These are phyloP conservation scores for Fusarium coffeatum DNA, from an alignment of 2,329 filamentous ascomycete genomes.

Conservation along the genomic window DNA sequence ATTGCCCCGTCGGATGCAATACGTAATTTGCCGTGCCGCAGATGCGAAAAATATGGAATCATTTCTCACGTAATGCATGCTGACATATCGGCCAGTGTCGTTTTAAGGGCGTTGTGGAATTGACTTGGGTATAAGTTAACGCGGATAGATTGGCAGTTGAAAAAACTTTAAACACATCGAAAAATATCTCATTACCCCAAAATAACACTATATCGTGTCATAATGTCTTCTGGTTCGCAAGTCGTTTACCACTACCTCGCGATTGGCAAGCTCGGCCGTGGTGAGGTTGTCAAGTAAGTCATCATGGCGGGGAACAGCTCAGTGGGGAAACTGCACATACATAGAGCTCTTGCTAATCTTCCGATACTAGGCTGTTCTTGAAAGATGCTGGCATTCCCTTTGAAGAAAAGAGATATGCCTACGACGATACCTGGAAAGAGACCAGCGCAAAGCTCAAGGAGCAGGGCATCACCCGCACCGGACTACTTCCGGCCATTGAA, in stretches of 20 bases:
- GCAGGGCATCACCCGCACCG: slow-evolving; percentile 46
- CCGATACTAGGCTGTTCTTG: slow-evolving; percentile 23
- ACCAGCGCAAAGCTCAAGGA: slow-evolving; percentile 46
- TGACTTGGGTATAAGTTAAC: background rate
- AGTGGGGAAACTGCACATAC: rapidly evolving
- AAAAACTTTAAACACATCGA: background rate
- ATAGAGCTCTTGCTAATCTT: background rate
- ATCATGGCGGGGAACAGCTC: background rate
- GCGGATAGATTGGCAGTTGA: too few species aligned
- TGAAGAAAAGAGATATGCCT: slow-evolving; percentile 33
- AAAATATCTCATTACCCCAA: rapidly evolving
- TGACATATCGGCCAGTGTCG: slow-evolving; percentile 7
- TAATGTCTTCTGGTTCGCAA: slow-evolving; percentile 5
- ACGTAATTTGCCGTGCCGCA: background rate
- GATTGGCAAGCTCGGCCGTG: slow-evolving; percentile 45
- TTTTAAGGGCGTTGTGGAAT: slow-evolving; percentile 1
- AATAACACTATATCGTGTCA: rapidly evolving
- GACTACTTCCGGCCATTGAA: slow-evolving; percentile 51
- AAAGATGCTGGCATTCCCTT: slow-evolving; percentile 33
- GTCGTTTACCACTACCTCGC: slow-evolving; percentile 44
- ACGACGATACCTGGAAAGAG: slow-evolving; percentile 22
- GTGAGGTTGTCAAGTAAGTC: slow-evolving; percentile 45
- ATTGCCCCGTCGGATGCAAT: background rate
- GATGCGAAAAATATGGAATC: background rate
- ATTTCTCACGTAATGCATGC: background rate